These are phyloP conservation scores for Prunus kanzakura DNA, from an alignment of 306 rosid genomes.

Conservation along the genomic window DNA sequence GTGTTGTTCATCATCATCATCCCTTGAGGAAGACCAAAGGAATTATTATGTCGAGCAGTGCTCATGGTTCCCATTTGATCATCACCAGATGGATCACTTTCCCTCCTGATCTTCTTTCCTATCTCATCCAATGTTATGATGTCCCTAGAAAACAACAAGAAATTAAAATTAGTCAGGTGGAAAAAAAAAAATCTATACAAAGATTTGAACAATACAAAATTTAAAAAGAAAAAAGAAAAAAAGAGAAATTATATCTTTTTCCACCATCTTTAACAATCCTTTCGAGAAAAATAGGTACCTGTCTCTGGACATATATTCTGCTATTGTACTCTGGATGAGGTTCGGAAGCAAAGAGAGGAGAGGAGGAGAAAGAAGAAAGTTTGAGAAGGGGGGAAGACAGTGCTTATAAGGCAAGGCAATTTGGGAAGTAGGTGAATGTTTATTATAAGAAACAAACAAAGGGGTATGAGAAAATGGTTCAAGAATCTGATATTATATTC, in stretches of 20 bases:
- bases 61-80: conserved; percentile 54
- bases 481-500: conserved; percentile 15
- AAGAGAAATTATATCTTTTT: neutral
- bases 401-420: conserved; percentile 42
- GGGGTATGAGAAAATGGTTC: conserved; percentile 16
- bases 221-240: neutral
- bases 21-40: conserved; percentile 43
- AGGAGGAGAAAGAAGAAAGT: conserved; percentile 1
- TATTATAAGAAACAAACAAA: conserved; percentile 32
- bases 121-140: conserved; percentile 47
- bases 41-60: conserved; percentile 5
- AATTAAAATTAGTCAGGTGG: neutral
- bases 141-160: conserved; percentile 39
- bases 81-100: conserved; percentile 27
- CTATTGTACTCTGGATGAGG: conserved; percentile 17
- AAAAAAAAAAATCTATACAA: neutral
- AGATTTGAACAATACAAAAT: neutral
- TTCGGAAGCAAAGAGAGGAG: conserved; percentile 13
- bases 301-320: conserved; percentile 43
- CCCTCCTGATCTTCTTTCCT: conserved; percentile 41
- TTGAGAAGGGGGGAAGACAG: conserved; percentile 28
- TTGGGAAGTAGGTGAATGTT: conserved; percentile 43
- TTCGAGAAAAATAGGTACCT: conserved; percentile 35
- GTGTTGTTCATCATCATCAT: conserved; percentile 35
- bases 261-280: no score